phyloP scores from a whole-genome alignment of 1,284 basidiomycete genomes.

The Heterobasidion annosum region DNA sequence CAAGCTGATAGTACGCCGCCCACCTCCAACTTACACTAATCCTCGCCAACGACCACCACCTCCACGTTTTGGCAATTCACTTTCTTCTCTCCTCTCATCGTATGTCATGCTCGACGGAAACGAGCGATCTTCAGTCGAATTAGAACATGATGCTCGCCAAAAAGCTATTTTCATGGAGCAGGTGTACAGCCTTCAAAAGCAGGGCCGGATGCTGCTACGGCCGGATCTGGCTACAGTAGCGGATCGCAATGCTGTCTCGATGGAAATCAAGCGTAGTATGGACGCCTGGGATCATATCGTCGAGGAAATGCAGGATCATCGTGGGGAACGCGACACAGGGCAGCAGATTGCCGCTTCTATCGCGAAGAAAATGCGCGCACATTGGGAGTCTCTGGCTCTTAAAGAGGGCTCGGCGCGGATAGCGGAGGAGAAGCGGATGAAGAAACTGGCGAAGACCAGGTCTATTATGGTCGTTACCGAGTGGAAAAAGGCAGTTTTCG shows the following conservation, averaged over 20 bases:
- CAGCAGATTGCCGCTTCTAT: conserved; percentile 34
- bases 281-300: conserved; percentile 52
- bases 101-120: conserved; percentile 42
- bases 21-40: conserved; percentile 51
- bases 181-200: conserved; percentile 35
- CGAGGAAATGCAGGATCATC: conserved; percentile 23
- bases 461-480: conserved; percentile 66
- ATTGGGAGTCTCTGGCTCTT: conserved; percentile 69
- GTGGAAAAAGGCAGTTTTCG: conserved; percentile 88
- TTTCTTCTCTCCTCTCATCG: conserved; percentile 50
- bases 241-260: conserved; percentile 1
- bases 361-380: conserved; percentile 60
- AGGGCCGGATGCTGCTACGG: conserved; percentile 23
- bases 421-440: conserved; percentile 63
- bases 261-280: conserved; percentile 10
- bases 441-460: conserved; percentile 63
- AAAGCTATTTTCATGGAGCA: conserved; percentile 48
- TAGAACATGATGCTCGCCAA: conserved; percentile 34
- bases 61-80: conserved; percentile 41
- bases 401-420: conserved; percentile 56
- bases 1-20: conserved; percentile 59
- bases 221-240: conserved; percentile 5
- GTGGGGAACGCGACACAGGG: conserved; percentile 19
- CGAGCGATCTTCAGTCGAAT: conserved; percentile 32
- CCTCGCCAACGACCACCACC: conserved; percentile 56